Evolutionary conservation across 768 basidiomycete species (phyloP), one percentile per base, ranked within the genome.

Genomic region (Podaxis pistillaris): DNA sequence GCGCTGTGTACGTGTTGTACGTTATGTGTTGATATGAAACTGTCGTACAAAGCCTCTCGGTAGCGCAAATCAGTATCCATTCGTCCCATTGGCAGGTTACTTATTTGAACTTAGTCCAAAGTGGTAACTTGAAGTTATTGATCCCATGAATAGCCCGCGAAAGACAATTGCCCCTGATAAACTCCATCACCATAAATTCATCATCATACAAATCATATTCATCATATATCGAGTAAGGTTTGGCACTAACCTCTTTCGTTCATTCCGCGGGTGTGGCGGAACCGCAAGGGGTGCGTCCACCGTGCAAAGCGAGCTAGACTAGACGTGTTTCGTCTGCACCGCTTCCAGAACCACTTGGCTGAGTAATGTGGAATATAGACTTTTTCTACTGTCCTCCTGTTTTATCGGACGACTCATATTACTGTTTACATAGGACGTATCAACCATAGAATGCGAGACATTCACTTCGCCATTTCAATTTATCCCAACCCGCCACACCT

Each of bases 241-340:
- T 40, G 13, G 49, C 36, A 17, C 50, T 51, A 60, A 37, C 58
- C 58, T 51, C 51, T 51, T 60, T 36, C 33, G 58, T 26, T 51
- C 47, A 24, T 13, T 24, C 40, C 49, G 26, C 50, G 58, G 13
- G 37, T 40, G 50, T 28, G 24, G 47, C 58, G 58, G 58, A 51
- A 12, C 58, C 58, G 58, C 38, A 37, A 19, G 38, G 38, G 22
- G 36, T 17, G 17, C 17, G 22, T 1, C 47, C 41, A 19, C 41
- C 22, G 1, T 28, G 26, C 26, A 22, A 8, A n/a, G n/a, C 19
- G 47, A 24, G 7, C 47, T 24, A 24, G 19, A 28, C 49, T 19
- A n/a, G n/a, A n/a, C 44, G 44, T 19, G 4, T 46, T 19, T 46
- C 44, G 17, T 3, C 17, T n/a, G 44, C 12, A 46, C 44, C 9